Evolutionary conservation across 345 rosid genomes (phyloP).

Genomic region (Abelmoschus esculentus): DNA sequence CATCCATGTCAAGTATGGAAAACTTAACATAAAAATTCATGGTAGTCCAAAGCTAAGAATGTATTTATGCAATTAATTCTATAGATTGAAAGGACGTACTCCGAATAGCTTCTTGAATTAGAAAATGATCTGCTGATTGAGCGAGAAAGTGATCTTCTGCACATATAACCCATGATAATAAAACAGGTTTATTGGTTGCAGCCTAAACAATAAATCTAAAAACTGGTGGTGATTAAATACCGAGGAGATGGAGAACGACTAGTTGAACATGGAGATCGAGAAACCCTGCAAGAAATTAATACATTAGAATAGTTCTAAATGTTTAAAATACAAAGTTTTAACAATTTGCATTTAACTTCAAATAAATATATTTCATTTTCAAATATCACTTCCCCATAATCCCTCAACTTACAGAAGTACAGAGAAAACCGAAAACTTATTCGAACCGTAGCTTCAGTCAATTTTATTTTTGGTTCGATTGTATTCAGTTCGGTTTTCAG

Average conservation of each 20-base stretch:
- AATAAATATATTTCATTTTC: background rate
- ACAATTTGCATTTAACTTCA: background rate
- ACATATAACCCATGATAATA: slow-evolving; percentile 18
- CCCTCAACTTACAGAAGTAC: background rate
- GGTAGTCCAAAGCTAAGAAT: background rate
- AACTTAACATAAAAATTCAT: background rate
- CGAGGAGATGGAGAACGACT: slow-evolving; percentile 24
- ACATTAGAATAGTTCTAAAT: background rate
- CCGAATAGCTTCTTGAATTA: slow-evolving; percentile 56
- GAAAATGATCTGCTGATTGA: slow-evolving; percentile 49
- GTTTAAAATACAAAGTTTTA: background rate
- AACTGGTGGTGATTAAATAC: slow-evolving; percentile 32
- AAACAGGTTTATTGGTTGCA: background rate
- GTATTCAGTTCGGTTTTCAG: too few species aligned
- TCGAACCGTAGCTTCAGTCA: too few species aligned
- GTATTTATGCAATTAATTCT: background rate
- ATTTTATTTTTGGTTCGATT: too few species aligned
- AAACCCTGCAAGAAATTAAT: slow-evolving; percentile 27
- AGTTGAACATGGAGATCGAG: slow-evolving; percentile 27
- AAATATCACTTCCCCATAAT: background rate
- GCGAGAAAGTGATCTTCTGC: slow-evolving; percentile 46
- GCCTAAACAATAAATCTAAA: background rate
- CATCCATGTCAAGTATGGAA: background rate
- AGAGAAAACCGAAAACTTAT: too few species aligned
- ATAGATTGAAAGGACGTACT: slow-evolving; percentile 26